Evolutionary conservation across 2,329 filamentous ascomycete species (phyloP).

Genomic region (Colletotrichum spinosum): DNA sequence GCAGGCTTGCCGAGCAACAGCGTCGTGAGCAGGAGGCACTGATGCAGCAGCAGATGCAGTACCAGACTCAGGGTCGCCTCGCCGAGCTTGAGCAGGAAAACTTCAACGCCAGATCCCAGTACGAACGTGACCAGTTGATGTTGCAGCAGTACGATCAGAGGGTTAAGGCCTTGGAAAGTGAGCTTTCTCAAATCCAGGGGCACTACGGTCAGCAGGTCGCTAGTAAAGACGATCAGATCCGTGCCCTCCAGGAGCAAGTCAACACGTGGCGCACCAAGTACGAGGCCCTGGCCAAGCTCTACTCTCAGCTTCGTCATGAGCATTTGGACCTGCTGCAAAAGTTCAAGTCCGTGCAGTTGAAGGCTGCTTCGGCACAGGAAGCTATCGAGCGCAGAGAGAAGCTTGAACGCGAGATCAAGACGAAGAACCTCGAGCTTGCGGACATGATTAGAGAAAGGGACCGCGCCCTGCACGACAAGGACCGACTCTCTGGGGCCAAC

Average conservation of each 20-base stretch:
- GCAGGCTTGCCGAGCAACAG: slow-evolving; percentile 88
- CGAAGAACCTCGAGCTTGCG: slow-evolving; percentile 97
- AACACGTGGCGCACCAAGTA: slow-evolving; percentile 99
- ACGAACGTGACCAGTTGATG: slow-evolving; percentile 97
- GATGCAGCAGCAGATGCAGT: slow-evolving; percentile 86
- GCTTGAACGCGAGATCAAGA: slow-evolving; percentile 97
- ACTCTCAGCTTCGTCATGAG: slow-evolving; percentile 94
- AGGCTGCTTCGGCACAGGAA: slow-evolving; percentile 96
- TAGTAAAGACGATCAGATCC: slow-evolving; percentile 95
- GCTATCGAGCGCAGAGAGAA: slow-evolving; percentile 95
- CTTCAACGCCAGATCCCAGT: slow-evolving; percentile 91
- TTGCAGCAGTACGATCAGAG: slow-evolving; percentile 95
- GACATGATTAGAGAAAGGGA: slow-evolving; percentile 99
- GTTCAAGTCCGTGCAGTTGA: slow-evolving; percentile 95
- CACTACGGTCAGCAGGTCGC: slow-evolving; percentile 87
- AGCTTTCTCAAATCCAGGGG: slow-evolving; percentile 83
- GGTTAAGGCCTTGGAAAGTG: slow-evolving; percentile 91
- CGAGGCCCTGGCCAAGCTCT: slow-evolving; percentile 94
- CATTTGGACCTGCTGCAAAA: slow-evolving; percentile 95
- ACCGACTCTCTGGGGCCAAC: slow-evolving; percentile 85
- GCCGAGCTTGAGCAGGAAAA: slow-evolving; percentile 97
- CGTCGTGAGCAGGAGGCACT: slow-evolving; percentile 91
- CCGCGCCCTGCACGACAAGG: slow-evolving; percentile 91
- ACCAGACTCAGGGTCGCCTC: slow-evolving; percentile 95
- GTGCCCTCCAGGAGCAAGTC: slow-evolving; percentile 92